Evolutionary conservation across 345 rosid species (phyloP).

Genomic region (Aquilaria malaccensis): DNA sequence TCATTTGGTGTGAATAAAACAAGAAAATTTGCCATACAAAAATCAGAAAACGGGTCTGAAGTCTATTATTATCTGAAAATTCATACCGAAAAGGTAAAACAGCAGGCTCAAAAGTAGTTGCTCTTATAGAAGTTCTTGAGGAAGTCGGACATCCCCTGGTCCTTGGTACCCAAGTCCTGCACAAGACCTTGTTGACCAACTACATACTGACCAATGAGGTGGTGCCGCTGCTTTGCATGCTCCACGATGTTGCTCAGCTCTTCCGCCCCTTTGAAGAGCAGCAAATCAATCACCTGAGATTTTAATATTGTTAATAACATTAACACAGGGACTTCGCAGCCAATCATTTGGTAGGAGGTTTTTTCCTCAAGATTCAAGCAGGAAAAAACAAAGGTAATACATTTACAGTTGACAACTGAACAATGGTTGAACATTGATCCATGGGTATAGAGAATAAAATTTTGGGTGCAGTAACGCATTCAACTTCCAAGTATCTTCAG

Average conservation of each 20-base stretch:
- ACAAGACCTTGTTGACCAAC: constrained; percentile 58
- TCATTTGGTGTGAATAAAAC: background rate
- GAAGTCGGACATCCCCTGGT: constrained; percentile 64
- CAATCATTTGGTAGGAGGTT: background rate
- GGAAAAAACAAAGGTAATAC: no score
- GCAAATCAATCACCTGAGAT: constrained; percentile 86
- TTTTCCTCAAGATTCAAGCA: background rate
- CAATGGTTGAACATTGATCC: background rate
- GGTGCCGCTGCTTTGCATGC: constrained; percentile 99
- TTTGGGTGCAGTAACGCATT: no score
- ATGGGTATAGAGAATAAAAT: no score
- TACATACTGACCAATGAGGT: constrained; percentile 87
- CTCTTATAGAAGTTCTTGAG: constrained; percentile 80
- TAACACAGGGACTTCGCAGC: no score
- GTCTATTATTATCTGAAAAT: constrained; percentile 25
- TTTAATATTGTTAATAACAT: constrained; percentile 12
- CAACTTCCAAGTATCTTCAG: no score
- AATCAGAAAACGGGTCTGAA: constrained; percentile 3
- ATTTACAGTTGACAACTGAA: background rate
- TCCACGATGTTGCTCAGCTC: constrained; percentile 72
- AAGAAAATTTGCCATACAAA: constrained; percentile 1
- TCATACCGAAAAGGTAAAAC: constrained; percentile 5
- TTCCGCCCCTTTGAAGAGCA: constrained; percentile 91
- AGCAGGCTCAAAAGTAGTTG: constrained; percentile 63
- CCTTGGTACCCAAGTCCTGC: constrained; percentile 63